Base-by-base conservation (phyloP, 257 asterid species). In the Lavandula angustifolia region DNA sequence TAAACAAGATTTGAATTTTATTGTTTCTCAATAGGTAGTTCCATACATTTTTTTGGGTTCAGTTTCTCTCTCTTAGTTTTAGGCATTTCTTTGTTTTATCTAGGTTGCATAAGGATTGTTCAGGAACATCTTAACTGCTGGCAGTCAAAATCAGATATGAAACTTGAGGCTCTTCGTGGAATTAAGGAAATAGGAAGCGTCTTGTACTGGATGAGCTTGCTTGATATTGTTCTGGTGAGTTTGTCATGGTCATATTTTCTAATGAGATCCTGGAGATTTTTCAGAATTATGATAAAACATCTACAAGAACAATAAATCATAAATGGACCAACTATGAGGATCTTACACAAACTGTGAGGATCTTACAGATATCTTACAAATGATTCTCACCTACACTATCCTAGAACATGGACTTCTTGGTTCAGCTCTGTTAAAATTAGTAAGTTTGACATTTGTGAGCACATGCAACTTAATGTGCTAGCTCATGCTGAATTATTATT, bases 191-290 rank as follows among this genome's bases (percentile, higher is more conserved):
- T 90, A 47, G 99, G 99, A 68, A 89, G 97, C 16, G 77, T 90
- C 69, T 73, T 90, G 76, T 94, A 89, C 85, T 94, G 89, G 95
- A 94, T 90, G 97, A 89, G 99, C 66, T 85, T 94, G 78, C 97
- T 94, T 55, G 97, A 94, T 78, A 94, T 94, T 66, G 95, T 86
- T 62, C 68, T 90, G 92, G 99, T 89, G 67, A 73, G 91, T 76
- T 76, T 71, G 47, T 60, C 22, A 34, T 37, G 41, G 4, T 18
- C 52, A 0, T 22, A 22, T 22, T 46, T 60, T 58, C 10, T 18
- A 12, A 54, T 46, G 27, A 54, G 52, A 60, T 46, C 1, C 37
- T 7, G 44, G 56, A 49, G 32, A 52, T 53, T 7, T 60, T 9
- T 11, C 12, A 12, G 53, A 65, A 31, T 13, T 46, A 17, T 13